Conservation (phyloP, 2,329 filamentous ascomycete species). For the Ophiocordyceps australis region DNA sequence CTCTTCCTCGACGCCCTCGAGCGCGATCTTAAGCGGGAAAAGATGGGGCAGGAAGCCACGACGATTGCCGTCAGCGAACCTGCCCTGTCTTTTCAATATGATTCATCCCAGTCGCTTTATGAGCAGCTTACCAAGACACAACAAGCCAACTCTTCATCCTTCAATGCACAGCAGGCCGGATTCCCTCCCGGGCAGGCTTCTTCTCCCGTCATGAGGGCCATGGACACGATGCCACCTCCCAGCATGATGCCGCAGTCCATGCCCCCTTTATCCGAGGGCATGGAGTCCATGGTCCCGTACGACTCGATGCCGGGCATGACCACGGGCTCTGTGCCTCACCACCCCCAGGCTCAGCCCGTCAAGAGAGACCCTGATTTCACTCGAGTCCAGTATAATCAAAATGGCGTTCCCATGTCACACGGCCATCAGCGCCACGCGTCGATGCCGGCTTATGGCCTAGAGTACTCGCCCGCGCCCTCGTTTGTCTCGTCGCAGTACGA, state of each 20-base stretch:
- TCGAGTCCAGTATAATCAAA: constrained; percentile 79
- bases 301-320: constrained; percentile 53
- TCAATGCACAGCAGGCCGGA: constrained; percentile 60
- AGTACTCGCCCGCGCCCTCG: constrained; percentile 94
- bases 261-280: constrained; percentile 39
- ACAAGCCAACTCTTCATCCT: constrained; percentile 95
- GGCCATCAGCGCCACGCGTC: constrained; percentile 86
- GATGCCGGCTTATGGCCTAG: constrained; percentile 89
- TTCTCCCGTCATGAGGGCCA: constrained; percentile 75
- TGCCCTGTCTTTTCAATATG: constrained; percentile 94
- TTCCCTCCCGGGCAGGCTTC: constrained; percentile 62
- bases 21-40: constrained; percentile 94
- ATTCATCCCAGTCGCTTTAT: constrained; percentile 96
- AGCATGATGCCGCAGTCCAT: constrained; percentile 50
- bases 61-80: constrained; percentile 95
- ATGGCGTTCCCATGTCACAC: constrained; percentile 68
- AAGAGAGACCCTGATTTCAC: constrained; percentile 80
- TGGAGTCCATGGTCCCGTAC: constrained; percentile 60
- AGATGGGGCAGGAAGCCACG: constrained; percentile 97
- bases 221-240: constrained; percentile 88
- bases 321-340: constrained; percentile 43
- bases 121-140: constrained; percentile 99
- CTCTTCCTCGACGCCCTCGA: constrained; percentile 95
- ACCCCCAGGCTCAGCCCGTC: constrained; percentile 47
- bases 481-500: constrained; percentile 98